Evolutionary conservation across 768 basidiomycete genomes (phyloP).

Genomic region (Psilocybe sp.): DNA sequence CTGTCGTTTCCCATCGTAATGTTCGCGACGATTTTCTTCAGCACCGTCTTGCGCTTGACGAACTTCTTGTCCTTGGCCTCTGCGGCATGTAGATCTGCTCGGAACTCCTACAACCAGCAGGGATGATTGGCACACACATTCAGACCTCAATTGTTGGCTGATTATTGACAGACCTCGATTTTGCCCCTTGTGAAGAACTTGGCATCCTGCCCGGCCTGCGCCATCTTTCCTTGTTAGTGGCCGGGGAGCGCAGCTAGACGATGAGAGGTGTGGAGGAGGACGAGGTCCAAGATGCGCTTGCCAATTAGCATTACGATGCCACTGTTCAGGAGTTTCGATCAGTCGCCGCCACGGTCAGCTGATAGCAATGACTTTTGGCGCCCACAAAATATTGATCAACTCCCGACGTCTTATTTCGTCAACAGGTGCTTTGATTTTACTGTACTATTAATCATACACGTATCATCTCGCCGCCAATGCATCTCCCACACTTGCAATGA

Average conservation of each 20-base stretch:
- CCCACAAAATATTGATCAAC: too few relatives aligned
- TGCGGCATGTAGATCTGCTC: slow-evolving; percentile 85
- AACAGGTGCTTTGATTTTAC: too few relatives aligned
- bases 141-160: not conserved
- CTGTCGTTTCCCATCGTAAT: slow-evolving; percentile 99
- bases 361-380: too few relatives aligned
- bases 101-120: slow-evolving; percentile 63
- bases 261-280: not conserved
- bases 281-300: not conserved
- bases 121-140: not conserved
- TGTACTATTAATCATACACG: too few relatives aligned
- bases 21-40: slow-evolving; percentile 98
- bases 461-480: slow-evolving; percentile 41
- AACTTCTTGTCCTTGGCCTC: slow-evolving; percentile 97
- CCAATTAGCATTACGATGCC: too few relatives aligned
- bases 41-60: slow-evolving; percentile 84
- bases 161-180: slow-evolving; percentile 63
- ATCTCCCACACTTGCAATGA: slow-evolving; percentile 58
- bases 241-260: not conserved
- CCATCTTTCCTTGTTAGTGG: slow-evolving; percentile 30
- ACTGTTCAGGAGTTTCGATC: too few relatives aligned
- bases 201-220: slow-evolving; percentile 78
- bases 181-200: slow-evolving; percentile 92
- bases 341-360: too few relatives aligned
- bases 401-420: too few relatives aligned